Base-by-base conservation (phyloP, 108 stramenopile genomes). In the Pseudonitzschia multiseries region DNA sequence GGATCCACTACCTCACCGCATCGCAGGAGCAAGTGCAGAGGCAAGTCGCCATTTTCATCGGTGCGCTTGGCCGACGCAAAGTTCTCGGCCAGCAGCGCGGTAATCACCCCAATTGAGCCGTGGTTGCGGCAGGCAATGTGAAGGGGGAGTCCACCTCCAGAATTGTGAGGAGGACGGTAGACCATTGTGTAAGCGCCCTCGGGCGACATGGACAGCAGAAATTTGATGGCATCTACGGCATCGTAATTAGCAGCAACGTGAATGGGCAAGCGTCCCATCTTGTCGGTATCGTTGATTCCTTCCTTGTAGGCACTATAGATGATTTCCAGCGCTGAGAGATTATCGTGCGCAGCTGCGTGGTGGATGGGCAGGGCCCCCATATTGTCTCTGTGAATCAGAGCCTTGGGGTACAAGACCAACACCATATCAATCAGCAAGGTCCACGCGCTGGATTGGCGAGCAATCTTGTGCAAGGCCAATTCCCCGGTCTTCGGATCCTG, bases 281-380 rank as follows among this genome's bases (percentile, higher is more conserved):
- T 86, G 70, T 95, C 90, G 0, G 80, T 81, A 54, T 93, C 91
- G 73, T 89, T 91, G 32, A 91, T 87, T 26, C 94, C 94, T 76
- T 91, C 90, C 70, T 91, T 93, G 85, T 95, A 95, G 33, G 91
- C 89, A 75, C 86, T 89, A 68, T 90, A 91, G 44, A 95, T 92
- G 61, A 95, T 91, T 57, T 93, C 94, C 51, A 95, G 78, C 18
- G 91, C 94, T 31, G 86, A 73, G 20, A 93, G 63, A 64, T 92
- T 93, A 61, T 92, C 90, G 61, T 92, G 87, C 1, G 85, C 83
- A 33, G 94, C 69, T 2, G 94, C 94, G 70, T 95, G 94, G 63
- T 95, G 94, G 44, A 95, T 95, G 28, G 94, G 94, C 40, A 95
- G 68, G n/a, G 89, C 86, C 29, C 94, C 94, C 79, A 91, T 84